phyloP scores from a whole-genome alignment of 495 filamentous ascomycete genomes.

The Podospora comata region DNA sequence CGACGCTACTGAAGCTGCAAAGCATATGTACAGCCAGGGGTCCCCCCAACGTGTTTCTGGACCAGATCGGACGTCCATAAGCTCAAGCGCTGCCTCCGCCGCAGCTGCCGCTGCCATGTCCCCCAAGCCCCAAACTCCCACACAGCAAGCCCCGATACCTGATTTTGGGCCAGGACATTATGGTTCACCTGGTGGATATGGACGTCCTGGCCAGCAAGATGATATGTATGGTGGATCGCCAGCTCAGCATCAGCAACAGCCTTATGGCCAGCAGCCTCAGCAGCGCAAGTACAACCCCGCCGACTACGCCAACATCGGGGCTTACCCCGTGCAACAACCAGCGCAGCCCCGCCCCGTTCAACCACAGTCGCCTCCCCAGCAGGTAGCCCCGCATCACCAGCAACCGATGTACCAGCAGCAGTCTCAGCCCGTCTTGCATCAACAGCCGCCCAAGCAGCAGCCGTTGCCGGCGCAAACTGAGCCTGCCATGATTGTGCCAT shows the following conservation, averaged over 20 bases:
- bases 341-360: slow-evolving; percentile 32
- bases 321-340: slow-evolving; percentile 43
- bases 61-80: slow-evolving; percentile 41
- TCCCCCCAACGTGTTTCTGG: slow-evolving; percentile 41
- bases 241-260: slow-evolving; percentile 46
- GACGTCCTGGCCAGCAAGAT: slow-evolving; percentile 34
- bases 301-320: slow-evolving; percentile 63
- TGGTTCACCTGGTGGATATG: slow-evolving; percentile 42
- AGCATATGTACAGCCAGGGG: slow-evolving; percentile 52
- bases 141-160: slow-evolving; percentile 29
- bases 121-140: slow-evolving; percentile 32
- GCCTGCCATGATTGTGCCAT: slow-evolving; percentile 20
- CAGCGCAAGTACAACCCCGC: slow-evolving; percentile 68
- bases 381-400: slow-evolving; percentile 34
- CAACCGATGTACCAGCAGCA: slow-evolving; percentile 32
- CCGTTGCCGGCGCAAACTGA: slow-evolving; percentile 35
- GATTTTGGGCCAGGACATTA: slow-evolving; percentile 41
- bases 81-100: slow-evolving; percentile 41
- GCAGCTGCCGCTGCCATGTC: slow-evolving; percentile 45
- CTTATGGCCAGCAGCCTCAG: slow-evolving; percentile 43
- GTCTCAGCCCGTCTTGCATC: slow-evolving; percentile 27
- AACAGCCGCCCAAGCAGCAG: slow-evolving; percentile 41
- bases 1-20: slow-evolving; percentile 50
- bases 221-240: slow-evolving; percentile 48
- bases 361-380: slow-evolving; percentile 32